Evolutionary conservation across 805 yeast genomes (phyloP), one percentile per base, ranked within the genome.

Genomic region (Spathaspora hagerdaliae): DNA sequence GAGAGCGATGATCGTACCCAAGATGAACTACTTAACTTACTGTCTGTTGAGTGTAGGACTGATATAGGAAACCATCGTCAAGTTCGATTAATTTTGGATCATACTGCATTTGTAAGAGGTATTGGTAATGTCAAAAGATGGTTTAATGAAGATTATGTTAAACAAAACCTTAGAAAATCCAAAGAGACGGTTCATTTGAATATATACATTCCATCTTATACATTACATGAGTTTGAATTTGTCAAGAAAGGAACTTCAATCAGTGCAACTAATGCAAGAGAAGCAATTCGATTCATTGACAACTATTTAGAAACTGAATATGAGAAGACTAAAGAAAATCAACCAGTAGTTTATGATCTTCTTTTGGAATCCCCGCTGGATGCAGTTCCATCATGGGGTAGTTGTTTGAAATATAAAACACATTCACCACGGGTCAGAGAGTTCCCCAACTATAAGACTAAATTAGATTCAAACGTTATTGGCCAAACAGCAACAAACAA

Each of bases 41-140:
- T 8, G 6, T 31, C 14, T 9, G 9, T 29, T 29, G 12, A 29
- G 12, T 11, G 32, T 29, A 11, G 12, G 9, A 29, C 32, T 9
- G 12, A 6, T 7, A n/a, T 8, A 32, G 31, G 47, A 4, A 57
- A 64, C 13, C 64, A 67, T 56, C 49, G 49, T 31, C 43, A 41
- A 12, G 50, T 46, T 12, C 42, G 50, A 35, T 69, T 83, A 47
- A 79, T 85, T 14, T 55, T 85, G 36, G 91, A 85, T 57, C 85
- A 83, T 15, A 77, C 87, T 6, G 82, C 87, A 2, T 71, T 85
- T 49, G 80, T 81, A 14, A 77, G 82, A 44, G 92, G 89, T 1
- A 69, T 85, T 38, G 87, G 87, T 0, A 81, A 80, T 54, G 71
- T 85, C 55, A 80, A 79, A 57, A 65, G 79, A 53, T 85, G 90